phyloP scores from a whole-genome alignment of 768 basidiomycete species.

The Trametes gibbosa region DNA sequence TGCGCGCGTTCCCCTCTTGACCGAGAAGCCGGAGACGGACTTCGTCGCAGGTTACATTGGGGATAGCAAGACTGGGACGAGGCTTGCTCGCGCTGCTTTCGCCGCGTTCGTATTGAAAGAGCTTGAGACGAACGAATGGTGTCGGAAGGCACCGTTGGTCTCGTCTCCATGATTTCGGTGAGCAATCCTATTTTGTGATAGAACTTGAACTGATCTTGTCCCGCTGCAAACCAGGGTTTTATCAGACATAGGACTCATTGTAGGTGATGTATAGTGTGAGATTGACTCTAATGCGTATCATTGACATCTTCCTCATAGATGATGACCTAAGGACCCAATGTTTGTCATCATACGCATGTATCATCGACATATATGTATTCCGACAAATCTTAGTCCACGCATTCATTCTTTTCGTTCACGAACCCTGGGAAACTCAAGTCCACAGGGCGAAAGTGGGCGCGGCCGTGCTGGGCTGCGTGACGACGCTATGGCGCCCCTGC shows the following conservation, averaged over 20 bases:
- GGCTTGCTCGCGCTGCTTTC: conserved; percentile 56
- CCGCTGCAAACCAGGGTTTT: background rate
- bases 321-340: too few relatives aligned
- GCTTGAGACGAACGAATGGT: conserved; percentile 48
- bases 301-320: background rate
- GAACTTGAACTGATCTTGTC: background rate
- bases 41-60: conserved; percentile 66
- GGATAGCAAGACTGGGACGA: conserved; percentile 50
- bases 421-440: too few relatives aligned
- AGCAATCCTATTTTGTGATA: background rate
- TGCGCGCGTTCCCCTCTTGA: conserved; percentile 63
- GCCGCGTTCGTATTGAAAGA: conserved; percentile 60
- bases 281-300: background rate
- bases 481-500: too few relatives aligned
- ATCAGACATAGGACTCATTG: background rate
- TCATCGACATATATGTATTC: too few relatives aligned
- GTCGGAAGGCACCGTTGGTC: conserved; percentile 36
- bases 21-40: conserved; percentile 42
- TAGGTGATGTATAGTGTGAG: background rate
- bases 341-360: too few relatives aligned
- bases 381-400: too few relatives aligned
- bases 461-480: too few relatives aligned
- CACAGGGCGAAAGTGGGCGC: too few relatives aligned
- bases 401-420: too few relatives aligned
- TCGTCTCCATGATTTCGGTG: conserved; percentile 27